Percentiles rank a stretch among this genome's conserved stretches.
Conservation (phyloP, 2,329 filamentous ascomycete genomes). For the Alternaria arborescens region DNA sequence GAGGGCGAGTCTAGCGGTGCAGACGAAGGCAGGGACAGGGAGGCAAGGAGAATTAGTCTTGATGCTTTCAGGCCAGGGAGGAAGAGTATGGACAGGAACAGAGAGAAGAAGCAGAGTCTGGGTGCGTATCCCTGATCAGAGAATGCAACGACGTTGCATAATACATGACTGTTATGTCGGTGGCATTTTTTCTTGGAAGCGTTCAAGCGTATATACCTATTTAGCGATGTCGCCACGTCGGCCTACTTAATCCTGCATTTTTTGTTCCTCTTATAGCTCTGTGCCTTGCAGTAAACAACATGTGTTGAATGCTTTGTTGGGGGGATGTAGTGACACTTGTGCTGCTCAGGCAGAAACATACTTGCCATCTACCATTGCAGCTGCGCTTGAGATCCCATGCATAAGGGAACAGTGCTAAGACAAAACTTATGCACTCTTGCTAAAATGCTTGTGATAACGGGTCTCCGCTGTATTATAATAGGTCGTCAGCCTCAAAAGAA, state of each 20-base stretch:
- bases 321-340: background rate
- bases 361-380: too few relatives aligned
- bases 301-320: background rate
- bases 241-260: constrained; percentile 8
- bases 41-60: constrained; percentile 30
- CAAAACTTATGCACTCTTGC: fast-evolving
- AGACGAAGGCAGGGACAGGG: constrained; percentile 24
- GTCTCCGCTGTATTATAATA: background rate
- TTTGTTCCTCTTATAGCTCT: background rate
- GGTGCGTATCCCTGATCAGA: background rate
- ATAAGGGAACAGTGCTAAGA: too few relatives aligned
- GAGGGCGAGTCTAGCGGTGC: constrained; percentile 18
- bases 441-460: background rate
- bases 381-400: too few relatives aligned
- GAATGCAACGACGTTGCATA: background rate
- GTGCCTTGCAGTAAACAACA: background rate
- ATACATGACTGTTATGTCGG: background rate
- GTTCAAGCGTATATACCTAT: constrained; percentile 24
- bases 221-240: background rate
- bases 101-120: background rate
- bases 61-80: constrained; percentile 18
- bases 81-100: constrained; percentile 1
- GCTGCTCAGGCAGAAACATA: background rate
- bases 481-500: background rate
- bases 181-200: constrained; percentile 12